Conservation (phyloP, 2,329 filamentous ascomycete species). For the Fusarium abutilonis region DNA sequence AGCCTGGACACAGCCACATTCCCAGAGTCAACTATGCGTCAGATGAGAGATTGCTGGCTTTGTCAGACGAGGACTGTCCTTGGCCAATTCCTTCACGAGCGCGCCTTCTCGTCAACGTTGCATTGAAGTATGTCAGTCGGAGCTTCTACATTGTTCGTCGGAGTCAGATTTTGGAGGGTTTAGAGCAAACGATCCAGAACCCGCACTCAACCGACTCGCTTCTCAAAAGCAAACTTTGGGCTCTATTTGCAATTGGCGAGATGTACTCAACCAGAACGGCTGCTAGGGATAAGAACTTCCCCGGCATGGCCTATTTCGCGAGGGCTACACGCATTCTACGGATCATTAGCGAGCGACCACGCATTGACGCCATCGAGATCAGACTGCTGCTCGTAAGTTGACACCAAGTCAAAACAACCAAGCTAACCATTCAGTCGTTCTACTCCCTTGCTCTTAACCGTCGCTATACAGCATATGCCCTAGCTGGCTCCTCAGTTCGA, state of each 20-base stretch:
- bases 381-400: slow-evolving; percentile 55
- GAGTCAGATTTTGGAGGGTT: slow-evolving; percentile 50
- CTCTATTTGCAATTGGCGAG: slow-evolving; percentile 58
- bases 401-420: fast-evolving
- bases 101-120: slow-evolving; percentile 49
- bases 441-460: slow-evolving; percentile 58
- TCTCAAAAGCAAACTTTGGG: slow-evolving; percentile 54
- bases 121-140: slow-evolving; percentile 53
- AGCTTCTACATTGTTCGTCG: slow-evolving; percentile 56
- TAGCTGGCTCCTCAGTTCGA: slow-evolving; percentile 57
- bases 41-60: slow-evolving; percentile 43
- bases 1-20: slow-evolving; percentile 47
- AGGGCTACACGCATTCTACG: slow-evolving; percentile 53
- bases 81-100: slow-evolving; percentile 53
- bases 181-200: slow-evolving; percentile 53
- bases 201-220: slow-evolving; percentile 48
- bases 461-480: slow-evolving; percentile 55
- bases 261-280: slow-evolving; percentile 55
- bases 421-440: slow-evolving; percentile 48
- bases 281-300: slow-evolving; percentile 51
- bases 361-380: slow-evolving; percentile 56
- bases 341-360: slow-evolving; percentile 55
- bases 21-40: slow-evolving; percentile 50
- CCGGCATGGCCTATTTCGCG: slow-evolving; percentile 56
- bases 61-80: slow-evolving; percentile 47